Percentiles rank a stretch among this genome's conserved stretches.
Conservation (phyloP, 2,329 filamentous ascomycete species). For the Colletotrichum incanum region DNA sequence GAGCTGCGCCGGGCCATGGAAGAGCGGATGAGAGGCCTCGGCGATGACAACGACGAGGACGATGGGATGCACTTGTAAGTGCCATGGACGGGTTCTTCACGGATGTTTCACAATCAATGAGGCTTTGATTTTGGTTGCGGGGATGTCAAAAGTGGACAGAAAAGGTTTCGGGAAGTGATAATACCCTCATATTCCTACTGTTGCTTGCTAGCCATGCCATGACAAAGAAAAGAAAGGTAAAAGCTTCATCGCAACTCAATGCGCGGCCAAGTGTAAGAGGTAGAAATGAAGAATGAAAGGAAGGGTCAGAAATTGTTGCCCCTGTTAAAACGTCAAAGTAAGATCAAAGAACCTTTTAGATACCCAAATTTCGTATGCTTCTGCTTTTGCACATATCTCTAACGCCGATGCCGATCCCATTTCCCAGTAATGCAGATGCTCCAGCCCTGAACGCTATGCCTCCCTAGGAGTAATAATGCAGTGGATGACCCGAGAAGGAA, state of each 20-base stretch:
- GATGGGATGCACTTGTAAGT: slow-evolving; percentile 75
- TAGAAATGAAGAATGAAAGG: slow-evolving; percentile 18
- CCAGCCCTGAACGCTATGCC: slow-evolving; percentile 39
- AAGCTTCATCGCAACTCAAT: slow-evolving; percentile 21
- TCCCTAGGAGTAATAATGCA: slow-evolving; percentile 30
- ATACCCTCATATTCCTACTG: slow-evolving; percentile 38
- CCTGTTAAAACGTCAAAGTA: not conserved
- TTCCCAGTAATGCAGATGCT: slow-evolving; percentile 35
- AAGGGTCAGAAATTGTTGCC: not conserved
- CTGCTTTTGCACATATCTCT: slow-evolving; percentile 33
- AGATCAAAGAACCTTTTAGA: slow-evolving; percentile 19
- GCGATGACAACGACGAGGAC: slow-evolving; percentile 62
- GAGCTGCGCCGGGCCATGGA: slow-evolving; percentile 71
- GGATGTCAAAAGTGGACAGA: not conserved
- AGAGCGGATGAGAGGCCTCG: slow-evolving; percentile 66
- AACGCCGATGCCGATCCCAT: slow-evolving; percentile 32
- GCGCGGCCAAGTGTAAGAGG: slow-evolving; percentile 6
- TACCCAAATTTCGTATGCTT: slow-evolving; percentile 30
- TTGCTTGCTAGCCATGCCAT: slow-evolving; percentile 43
- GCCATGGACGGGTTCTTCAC: not conserved
- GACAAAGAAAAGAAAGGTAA: slow-evolving; percentile 17
- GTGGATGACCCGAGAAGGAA: slow-evolving; percentile 16
- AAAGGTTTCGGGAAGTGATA: slow-evolving; percentile 25
- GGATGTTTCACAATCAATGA: slow-evolving; percentile 13
- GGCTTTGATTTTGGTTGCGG: not conserved